Percentiles rank a stretch among this genome's conserved stretches.
These are phyloP conservation scores for Gracilariopsis chorda DNA, from an alignment of 23 red algal species.

Conservation along the genomic window DNA sequence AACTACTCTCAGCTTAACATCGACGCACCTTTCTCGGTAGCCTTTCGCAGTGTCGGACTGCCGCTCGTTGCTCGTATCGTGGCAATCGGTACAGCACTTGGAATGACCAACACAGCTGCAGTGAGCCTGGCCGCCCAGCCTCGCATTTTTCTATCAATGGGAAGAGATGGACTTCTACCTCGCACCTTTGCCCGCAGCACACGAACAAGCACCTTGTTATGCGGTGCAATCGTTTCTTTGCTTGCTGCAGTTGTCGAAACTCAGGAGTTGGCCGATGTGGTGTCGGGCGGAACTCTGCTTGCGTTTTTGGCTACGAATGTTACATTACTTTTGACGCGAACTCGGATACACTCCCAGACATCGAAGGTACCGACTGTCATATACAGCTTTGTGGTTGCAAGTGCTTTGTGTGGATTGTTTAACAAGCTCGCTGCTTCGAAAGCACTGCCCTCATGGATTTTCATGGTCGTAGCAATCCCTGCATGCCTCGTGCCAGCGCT, in stretches of 20 bases:
- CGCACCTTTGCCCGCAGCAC: constrained; percentile 43
- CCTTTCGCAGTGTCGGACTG: constrained; percentile 52
- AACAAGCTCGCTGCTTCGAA: neutral
- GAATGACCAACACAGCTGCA: constrained; percentile 86
- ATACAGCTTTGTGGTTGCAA: constrained; percentile 21
- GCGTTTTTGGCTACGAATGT: constrained; percentile 78
- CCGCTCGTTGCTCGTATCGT: constrained; percentile 50
- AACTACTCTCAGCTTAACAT: constrained; percentile 47
- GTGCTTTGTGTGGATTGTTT: constrained; percentile 16
- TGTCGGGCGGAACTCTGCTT: constrained; percentile 82
- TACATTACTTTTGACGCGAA: constrained; percentile 62
- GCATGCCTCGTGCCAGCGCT: neutral
- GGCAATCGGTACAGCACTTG: constrained; percentile 70
- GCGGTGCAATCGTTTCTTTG: constrained; percentile 71
- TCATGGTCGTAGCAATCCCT: constrained; percentile 9
- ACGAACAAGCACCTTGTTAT: constrained; percentile 64
- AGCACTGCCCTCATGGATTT: neutral
- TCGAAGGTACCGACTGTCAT: constrained; percentile 3
- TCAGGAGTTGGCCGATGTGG: constrained; percentile 72
- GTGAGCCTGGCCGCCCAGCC: constrained; percentile 83
- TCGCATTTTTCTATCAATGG: constrained; percentile 87
- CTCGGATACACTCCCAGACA: constrained; percentile 39
- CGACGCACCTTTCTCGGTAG: constrained; percentile 79
- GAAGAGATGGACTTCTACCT: constrained; percentile 79
- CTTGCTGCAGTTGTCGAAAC: constrained; percentile 60